A percentile compares a stretch with the other conserved stretches of the same genome.
Evolutionary conservation across 2,329 filamentous ascomycete genomes (phyloP).

Genomic region (Cladosporium sp.): DNA sequence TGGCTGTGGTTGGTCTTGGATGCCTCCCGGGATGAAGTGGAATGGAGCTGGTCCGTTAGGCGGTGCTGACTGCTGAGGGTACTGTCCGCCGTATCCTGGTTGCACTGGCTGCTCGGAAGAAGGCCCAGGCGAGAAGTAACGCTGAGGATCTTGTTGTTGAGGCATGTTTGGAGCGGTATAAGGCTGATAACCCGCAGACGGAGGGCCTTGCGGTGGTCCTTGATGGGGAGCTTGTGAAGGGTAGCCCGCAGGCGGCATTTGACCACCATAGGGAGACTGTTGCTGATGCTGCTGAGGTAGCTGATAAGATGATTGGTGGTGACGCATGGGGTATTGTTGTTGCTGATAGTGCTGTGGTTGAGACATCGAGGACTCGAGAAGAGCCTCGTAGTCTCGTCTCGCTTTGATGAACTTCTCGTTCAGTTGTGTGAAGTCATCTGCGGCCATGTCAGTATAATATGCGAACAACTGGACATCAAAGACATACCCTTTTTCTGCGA

Average conservation of each 20-base stretch:
- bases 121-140: slow-evolving; percentile 36
- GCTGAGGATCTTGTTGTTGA: slow-evolving; percentile 31
- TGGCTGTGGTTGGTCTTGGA: slow-evolving; percentile 22
- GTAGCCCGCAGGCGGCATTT: slow-evolving; percentile 21
- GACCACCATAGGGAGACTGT: slow-evolving; percentile 23
- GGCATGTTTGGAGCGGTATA: slow-evolving; percentile 19
- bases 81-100: slow-evolving; percentile 2
- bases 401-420: slow-evolving; percentile 99
- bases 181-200: slow-evolving; percentile 17
- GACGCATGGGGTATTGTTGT: slow-evolving; percentile 46
- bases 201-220: slow-evolving; percentile 22
- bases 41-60: slow-evolving; percentile 28
- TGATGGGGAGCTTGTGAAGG: slow-evolving; percentile 31
- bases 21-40: slow-evolving; percentile 34
- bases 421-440: slow-evolving; percentile 95
- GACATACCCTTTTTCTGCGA: slow-evolving; percentile 90
- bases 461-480: slow-evolving; percentile 13
- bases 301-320: slow-evolving; percentile 13
- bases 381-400: slow-evolving; percentile 87
- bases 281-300: slow-evolving; percentile 17
- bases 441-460: slow-evolving; percentile 21
- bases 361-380: slow-evolving; percentile 95
- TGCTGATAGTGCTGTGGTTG: slow-evolving; percentile 60
- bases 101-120: slow-evolving; percentile 25
- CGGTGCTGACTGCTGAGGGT: slow-evolving; percentile 13